Base-by-base conservation (phyloP, 2,329 filamentous ascomycete species). In the Penicillium sp. region DNA sequence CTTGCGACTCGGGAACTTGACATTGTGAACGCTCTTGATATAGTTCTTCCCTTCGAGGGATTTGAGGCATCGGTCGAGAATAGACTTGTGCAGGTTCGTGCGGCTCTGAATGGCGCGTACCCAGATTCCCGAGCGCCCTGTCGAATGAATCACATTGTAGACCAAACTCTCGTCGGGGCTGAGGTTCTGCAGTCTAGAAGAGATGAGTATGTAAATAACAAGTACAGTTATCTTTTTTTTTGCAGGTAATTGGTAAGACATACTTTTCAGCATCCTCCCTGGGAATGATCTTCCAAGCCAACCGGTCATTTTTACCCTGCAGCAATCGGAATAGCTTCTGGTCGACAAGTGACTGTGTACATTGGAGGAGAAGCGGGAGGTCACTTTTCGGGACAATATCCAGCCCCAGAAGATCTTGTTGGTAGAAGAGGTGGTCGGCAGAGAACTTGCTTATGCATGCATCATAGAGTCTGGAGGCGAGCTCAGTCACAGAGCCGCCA, bases 1-100 rank as follows among this genome's bases (percentile, higher is more conserved):
- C 80, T 96, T 97, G 75, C 95, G 91, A 68, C 90, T 91, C 30
- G 92, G 92, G 73, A 91, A 90, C 79, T 96, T 93, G 78, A 96
- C 93, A 76, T 90, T 95, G 80, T 94, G 95, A 80, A 98, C 93
- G 61, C 89, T 88, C 71, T 91, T 91, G 76, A 99, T 93, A 74
- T 96, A 88, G 41, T 88, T 88, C 75, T 92, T 93, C 45, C 84
- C 81, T 76, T 96, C 91, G 64, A 99, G 88, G 65, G 89, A 88
- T 81, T 96, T 97, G 69, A 98, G 84, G 30, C 89, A 89, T 70
- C 90, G 90, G 70, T 91, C 91, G 70, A 98, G 85, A 44, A 91
- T 87, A 54, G 90, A 90, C 72, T 94, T 91, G 80, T 96, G 92
- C 75, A 97, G 86, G 77, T 92, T 91, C 61, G 92, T 89, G 64